phyloP scores from a whole-genome alignment of 495 filamentous ascomycete genomes.

The Aspergillus egyptiacus region DNA sequence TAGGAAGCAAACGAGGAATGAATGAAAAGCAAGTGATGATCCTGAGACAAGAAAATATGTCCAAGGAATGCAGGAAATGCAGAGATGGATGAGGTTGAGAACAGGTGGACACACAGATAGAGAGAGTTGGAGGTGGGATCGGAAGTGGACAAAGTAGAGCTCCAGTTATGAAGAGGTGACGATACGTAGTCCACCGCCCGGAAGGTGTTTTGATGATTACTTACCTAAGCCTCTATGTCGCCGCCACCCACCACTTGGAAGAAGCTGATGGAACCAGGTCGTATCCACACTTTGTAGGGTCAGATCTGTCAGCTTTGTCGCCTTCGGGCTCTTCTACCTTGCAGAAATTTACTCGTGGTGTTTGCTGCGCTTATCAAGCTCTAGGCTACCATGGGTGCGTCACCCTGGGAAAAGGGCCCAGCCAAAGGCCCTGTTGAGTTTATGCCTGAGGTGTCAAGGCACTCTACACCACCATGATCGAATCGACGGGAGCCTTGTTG shows the following conservation, averaged over 20 bases:
- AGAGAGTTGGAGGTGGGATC: conserved; percentile 21
- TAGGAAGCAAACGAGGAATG: background rate
- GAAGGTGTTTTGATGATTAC: conserved; percentile 27
- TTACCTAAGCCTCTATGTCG: conserved; percentile 25
- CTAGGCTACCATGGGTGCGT: conserved; percentile 10
- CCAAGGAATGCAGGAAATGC: conserved; percentile 16
- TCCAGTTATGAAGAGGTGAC: conserved; percentile 42
- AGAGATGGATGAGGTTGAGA: conserved; percentile 19
- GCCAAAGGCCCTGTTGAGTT: conserved; percentile 3
- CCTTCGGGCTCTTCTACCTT: background rate
- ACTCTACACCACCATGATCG: background rate
- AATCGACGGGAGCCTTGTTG: conserved; percentile 9
- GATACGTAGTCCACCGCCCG: conserved; percentile 23
- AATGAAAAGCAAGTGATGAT: background rate
- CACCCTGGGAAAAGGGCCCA: background rate
- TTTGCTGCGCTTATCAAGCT: background rate
- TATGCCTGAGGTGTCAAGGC: conserved; percentile 21
- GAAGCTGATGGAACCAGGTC: conserved; percentile 40
- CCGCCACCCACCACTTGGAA: conserved; percentile 25
- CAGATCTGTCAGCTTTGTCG: background rate
- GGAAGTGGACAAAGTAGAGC: conserved; percentile 25
- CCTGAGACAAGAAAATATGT: conserved; percentile 25
- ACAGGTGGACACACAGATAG: conserved; percentile 6
- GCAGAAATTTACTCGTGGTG: conserved; percentile 2
- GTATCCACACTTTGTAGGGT: too few relatives aligned